Evolutionary conservation across 371 early-diverging fungal species (phyloP).

Genomic region (Chytridiales sp.): DNA sequence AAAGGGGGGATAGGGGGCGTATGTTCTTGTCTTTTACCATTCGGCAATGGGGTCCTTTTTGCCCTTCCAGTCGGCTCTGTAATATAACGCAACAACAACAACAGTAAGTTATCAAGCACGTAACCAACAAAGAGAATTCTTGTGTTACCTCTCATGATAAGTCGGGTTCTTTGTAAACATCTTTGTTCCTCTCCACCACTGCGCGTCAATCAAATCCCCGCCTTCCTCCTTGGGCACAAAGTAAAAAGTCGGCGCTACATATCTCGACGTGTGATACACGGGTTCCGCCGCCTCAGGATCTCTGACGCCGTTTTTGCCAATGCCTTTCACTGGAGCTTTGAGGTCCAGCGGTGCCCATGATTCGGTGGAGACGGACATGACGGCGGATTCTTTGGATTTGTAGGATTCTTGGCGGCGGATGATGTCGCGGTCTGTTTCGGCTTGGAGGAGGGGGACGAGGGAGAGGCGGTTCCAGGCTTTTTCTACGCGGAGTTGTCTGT

Average conservation of each 20-base stretch:
- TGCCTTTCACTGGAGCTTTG: slow-evolving; percentile 46
- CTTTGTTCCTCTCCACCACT: slow-evolving; percentile 56
- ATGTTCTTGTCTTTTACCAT: neutral
- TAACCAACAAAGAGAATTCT: neutral
- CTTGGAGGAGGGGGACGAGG: slow-evolving; percentile 78
- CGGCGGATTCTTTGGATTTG: slow-evolving; percentile 74
- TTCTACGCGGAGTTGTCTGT: slow-evolving; percentile 89
- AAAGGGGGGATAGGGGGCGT: too few relatives aligned
- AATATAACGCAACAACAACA: neutral
- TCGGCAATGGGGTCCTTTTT: slow-evolving; percentile 26
- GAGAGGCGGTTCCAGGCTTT: slow-evolving; percentile 88
- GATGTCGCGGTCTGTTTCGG: slow-evolving; percentile 92
- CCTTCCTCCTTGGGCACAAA: slow-evolving; percentile 39
- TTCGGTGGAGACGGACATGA: slow-evolving; percentile 73
- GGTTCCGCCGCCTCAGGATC: slow-evolving; percentile 53
- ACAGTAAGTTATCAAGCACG: too few relatives aligned
- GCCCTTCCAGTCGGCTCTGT: slow-evolving; percentile 30
- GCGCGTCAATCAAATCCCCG: slow-evolving; percentile 32
- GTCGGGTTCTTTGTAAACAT: slow-evolving; percentile 46
- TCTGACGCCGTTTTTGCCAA: slow-evolving; percentile 37
- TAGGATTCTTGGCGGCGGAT: slow-evolving; percentile 74
- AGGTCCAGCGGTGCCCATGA: slow-evolving; percentile 63
- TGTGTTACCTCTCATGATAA: slow-evolving; percentile 37
- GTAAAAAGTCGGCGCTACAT: slow-evolving; percentile 64
- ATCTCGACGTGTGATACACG: slow-evolving; percentile 83